Base-by-base conservation (phyloP, 1,139 yeast species). In the Arxiozyma slooffiae region DNA sequence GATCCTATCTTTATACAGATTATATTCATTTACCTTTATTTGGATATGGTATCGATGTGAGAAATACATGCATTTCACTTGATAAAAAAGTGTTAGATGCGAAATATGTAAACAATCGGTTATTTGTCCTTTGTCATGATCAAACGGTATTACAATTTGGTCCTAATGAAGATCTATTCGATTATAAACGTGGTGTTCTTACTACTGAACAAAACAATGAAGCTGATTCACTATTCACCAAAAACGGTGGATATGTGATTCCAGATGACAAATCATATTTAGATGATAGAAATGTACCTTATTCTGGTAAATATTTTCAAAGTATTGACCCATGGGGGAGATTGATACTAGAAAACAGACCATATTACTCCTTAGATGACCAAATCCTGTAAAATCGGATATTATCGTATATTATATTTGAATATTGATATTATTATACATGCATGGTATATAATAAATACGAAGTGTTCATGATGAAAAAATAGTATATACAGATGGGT, bases 271-370 rank as follows among this genome's bases (percentile, higher is more conserved):
- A 39, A 7, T 9, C 6, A 11, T 11, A 39, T 39, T 1, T 39
- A 24, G 30, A 11, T 5, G 9, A 22, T 41, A 24, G 11, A 34
- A n/a, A 17, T 4, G 5, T 20, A 16, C 34, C 5, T n/a, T 30
- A 24, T 14, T 11, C 26, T 24, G 37, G 14, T 26, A 30, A 16
- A 66, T 69, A 58, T 67, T 58, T 58, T 38, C 30, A 21, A 16
- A 17, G 22, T 17, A 26, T 36, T 4, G 45, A 36, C 16, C 34
- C 41, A 21, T 44, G 41, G 46, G 41, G 41, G 3, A 36, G 39
- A 44, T 14, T 30, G 14, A 30, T 30, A 30, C 36, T 30, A 30
- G 14, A n/a, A 30, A 2, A 6, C 3, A n/a, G 14, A 30, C n/a
- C 36, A 11, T 30, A 30, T 3, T 14, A 11, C 4, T 30, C 14